Base-by-base conservation (phyloP, 108 stramenopile species). In the Aurantiochytrium sp. region DNA sequence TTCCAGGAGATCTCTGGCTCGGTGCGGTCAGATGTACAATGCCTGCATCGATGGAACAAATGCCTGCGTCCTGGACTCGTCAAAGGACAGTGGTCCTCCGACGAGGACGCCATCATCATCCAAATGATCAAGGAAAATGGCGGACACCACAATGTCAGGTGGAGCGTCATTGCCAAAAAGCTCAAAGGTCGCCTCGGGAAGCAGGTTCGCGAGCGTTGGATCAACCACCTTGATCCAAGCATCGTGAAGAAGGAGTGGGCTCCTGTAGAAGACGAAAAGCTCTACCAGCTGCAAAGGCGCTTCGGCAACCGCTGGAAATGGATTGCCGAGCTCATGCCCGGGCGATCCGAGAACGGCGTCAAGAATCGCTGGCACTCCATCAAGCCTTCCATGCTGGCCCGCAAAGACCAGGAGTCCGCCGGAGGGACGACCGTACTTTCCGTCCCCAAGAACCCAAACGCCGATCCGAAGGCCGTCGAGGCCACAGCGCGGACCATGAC, bases 131-230 rank as follows among this genome's bases (percentile, higher is more conserved):
- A 83, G 76, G 76, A 83, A 45, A 83, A 53, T 28, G 96, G 95
- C 14, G 90, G 89, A 4, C 73, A 89, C 18, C 89, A 94, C 87
- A 96, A 95, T 57, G 92, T 95, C 69, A 94, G 95, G 72, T 97
- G 97, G 97, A 93, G 93, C 88, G 94, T 96, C 88, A 98, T 99
- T 90, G 97, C 98, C 16, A 89, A 96, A 44, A 95, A 96, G 87
- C 92, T 99, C 55, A 96, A 96, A 44, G 98, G 98, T 43, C 93
- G 98, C 0, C 94, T 99, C 21, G 98, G 98, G 5, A 99, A 99
- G 90, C 98, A 99, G 93, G 98, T 98, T 83, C 97, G 98, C 43
- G 98, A 99, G 90, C 96, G 98, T 18, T 99, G 97, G 97, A 97
- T 97, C 92, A 99, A 99, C 90, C 98, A 99, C 89, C 91, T 99